Percentiles rank a stretch among this genome's conserved stretches.
Evolutionary conservation across 116 monocot genomes (phyloP).

Genomic region (Phalaenopsis hybrid): DNA sequence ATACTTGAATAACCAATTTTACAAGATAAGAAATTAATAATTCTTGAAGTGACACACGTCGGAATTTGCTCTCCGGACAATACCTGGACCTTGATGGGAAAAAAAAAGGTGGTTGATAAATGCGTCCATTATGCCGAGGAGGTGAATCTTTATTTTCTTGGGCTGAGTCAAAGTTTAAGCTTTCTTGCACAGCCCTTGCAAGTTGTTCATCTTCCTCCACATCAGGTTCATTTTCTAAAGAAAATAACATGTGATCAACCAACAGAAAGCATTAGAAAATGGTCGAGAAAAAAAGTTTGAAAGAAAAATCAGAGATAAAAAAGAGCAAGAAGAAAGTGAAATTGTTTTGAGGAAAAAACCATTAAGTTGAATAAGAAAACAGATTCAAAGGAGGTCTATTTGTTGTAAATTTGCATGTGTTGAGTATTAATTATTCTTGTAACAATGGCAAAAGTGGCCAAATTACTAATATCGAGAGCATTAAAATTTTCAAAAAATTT

Average conservation of each 20-base stretch:
- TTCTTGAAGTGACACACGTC: background rate
- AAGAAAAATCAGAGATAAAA: background rate
- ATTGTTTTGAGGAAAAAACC: background rate
- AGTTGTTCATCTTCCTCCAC: constrained; percentile 84
- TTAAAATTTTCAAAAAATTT: too few relatives aligned
- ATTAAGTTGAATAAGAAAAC: background rate
- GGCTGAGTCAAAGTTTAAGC: constrained; percentile 48
- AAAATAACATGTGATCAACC: constrained; percentile 9
- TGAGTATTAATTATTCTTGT: too few relatives aligned
- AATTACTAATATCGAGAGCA: too few relatives aligned
- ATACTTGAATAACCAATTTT: background rate
- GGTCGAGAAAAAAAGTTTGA: background rate
- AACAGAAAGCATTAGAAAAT: background rate
- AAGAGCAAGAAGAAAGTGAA: background rate
- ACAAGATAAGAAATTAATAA: background rate
- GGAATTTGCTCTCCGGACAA: background rate
- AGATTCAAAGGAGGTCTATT: background rate
- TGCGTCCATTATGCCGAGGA: constrained; percentile 17
- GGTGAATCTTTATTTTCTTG: constrained; percentile 12
- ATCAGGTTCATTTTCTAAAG: constrained; percentile 38
- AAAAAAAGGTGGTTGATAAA: constrained; percentile 25
- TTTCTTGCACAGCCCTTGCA: constrained; percentile 79
- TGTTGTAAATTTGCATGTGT: too few relatives aligned
- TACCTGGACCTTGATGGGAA: constrained; percentile 13
- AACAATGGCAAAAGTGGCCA: too few relatives aligned